Conservation (phyloP, 768 basidiomycete species). For the Basidioascus undulatus region DNA sequence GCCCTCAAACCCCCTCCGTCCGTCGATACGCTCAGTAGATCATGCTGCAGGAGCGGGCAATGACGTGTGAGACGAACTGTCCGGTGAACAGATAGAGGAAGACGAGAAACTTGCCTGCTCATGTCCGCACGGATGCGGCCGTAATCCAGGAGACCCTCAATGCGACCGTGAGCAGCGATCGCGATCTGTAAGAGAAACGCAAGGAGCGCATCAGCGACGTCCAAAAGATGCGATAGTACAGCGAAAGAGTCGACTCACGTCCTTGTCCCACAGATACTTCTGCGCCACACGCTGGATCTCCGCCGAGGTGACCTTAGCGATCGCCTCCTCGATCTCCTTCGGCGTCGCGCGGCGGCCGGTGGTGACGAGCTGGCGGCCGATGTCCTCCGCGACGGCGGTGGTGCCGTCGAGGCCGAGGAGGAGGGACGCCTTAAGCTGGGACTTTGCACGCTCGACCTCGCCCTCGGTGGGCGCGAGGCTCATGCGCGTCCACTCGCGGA, state of each 20-base stretch:
- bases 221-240: neutral
- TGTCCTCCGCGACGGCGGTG: constrained; percentile 89
- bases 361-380: constrained; percentile 91
- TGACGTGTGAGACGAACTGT: too few relatives aligned
- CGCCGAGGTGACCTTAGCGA: constrained; percentile 63
- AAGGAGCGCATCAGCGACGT: neutral
- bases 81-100: too few relatives aligned
- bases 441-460: constrained; percentile 94
- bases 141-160: constrained; percentile 8
- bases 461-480: constrained; percentile 54
- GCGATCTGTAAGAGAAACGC: constrained; percentile 12
- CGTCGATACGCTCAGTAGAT: too few relatives aligned
- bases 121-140: neutral
- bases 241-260: constrained; percentile 28
- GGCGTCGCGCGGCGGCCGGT: constrained; percentile 74
- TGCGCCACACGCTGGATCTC: constrained; percentile 87
- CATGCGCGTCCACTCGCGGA: constrained; percentile 92
- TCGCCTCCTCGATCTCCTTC: constrained; percentile 73
- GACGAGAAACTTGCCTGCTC: too few relatives aligned
- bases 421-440: constrained; percentile 85
- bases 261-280: constrained; percentile 88
- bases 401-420: constrained; percentile 82
- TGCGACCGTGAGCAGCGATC: constrained; percentile 5
- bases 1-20: too few relatives aligned
- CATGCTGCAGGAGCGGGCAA: too few relatives aligned